Evolutionary conservation across 2,329 filamentous ascomycete genomes (phyloP), one percentile per base, ranked within the genome.

Genomic region (Colletotrichum tamarilloi): DNA sequence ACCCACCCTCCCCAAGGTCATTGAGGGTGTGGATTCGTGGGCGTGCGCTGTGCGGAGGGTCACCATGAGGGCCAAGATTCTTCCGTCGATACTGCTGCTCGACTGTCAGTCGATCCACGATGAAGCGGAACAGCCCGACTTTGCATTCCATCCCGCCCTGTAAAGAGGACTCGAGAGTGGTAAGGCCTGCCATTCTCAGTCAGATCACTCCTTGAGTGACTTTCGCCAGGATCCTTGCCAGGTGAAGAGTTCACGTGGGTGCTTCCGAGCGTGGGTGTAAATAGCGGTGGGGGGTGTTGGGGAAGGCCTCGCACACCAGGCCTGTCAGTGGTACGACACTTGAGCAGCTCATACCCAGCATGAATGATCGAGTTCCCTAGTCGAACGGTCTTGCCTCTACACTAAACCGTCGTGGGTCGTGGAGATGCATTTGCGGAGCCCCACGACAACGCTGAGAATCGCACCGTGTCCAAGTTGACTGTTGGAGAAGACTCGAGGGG

Each of bases 21-120:
- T 46, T 62, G 28, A 16, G 16, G n/a, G 46, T 66, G 70, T 70
- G 70, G 70, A 73, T 70, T 38, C 70, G 70, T 70, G 67, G 70
- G 60, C 65, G 35, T 38, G 60, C 56, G 60, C 56, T 65, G 35
- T 38, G 60, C 56, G 67, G 70, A 73, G 70, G 68, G 42, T 62
- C 30, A n/a, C 58, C 59, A 56, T 16, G 5, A 42, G 38, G 38
- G 38, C 38, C 42, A 64, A 32, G 24, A 42, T 28, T 53, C 22
- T 57, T 64, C 62, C 59, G 59, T 32, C 28, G 63, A 68, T 32
- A 55, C 53, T 62, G 22, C 55, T 28, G 8, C 12, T 30, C 52
- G 24, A 66, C 53, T 46, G 55, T 70, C 62, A 70, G 46, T 70
- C 32, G 46, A 62, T 65, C 55, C 60, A 62, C 53, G 70, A 62